A percentile compares a stretch with the other conserved stretches of the same genome.
These are phyloP conservation scores for Yarrowia sp. DNA, from an alignment of 805 yeast genomes.

Conservation along the genomic window DNA sequence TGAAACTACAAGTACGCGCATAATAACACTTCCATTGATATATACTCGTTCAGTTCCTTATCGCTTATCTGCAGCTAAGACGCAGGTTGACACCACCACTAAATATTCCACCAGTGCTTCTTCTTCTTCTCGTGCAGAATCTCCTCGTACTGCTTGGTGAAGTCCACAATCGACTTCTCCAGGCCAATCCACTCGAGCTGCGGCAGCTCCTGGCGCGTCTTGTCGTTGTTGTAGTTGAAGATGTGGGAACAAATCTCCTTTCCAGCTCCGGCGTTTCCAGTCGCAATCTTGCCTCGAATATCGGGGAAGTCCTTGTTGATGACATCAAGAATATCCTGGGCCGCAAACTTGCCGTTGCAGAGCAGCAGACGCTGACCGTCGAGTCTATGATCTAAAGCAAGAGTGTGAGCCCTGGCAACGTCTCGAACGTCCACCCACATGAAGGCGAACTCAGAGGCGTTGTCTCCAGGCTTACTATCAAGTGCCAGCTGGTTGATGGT, in stretches of 20 bases:
- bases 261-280: background rate
- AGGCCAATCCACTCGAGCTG: background rate
- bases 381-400: constrained; percentile 43
- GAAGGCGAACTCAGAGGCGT: constrained; percentile 30
- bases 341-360: constrained; percentile 30
- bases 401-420: constrained; percentile 56
- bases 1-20: too few species aligned
- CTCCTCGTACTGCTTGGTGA: constrained; percentile 4
- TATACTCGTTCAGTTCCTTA: too few species aligned
- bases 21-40: background rate
- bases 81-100: background rate
- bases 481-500: background rate
- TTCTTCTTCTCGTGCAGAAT: constrained; percentile 10
- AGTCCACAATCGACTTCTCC: constrained; percentile 16
- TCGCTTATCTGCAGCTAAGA: too few species aligned
- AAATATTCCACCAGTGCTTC: constrained; percentile 6
- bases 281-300: constrained; percentile 1
- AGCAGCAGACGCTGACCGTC: constrained; percentile 33
- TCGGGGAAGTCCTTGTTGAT: constrained; percentile 26
- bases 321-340: constrained; percentile 30
- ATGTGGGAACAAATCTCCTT: background rate
- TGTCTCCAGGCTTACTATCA: background rate
- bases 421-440: constrained; percentile 55
- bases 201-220: constrained; percentile 1
- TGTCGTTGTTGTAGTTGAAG: constrained; percentile 1